phyloP scores from a whole-genome alignment of 164 flowering plant species.

The Chimonanthus praecox region DNA sequence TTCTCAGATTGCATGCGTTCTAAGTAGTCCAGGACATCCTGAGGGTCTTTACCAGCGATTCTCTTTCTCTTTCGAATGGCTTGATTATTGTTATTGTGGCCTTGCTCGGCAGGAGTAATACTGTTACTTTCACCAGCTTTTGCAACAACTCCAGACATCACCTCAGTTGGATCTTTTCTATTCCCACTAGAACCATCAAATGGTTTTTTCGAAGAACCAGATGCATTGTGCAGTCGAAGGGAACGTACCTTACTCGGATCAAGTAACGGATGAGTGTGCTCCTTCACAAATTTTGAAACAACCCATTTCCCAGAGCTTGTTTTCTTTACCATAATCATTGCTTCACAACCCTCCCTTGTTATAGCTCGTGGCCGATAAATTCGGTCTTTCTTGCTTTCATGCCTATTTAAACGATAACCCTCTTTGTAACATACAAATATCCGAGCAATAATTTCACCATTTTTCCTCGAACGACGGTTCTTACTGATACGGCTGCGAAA shows the following conservation, averaged over 20 bases:
- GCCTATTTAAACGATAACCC: slow-evolving; percentile 10
- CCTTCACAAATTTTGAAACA: slow-evolving; percentile 13
- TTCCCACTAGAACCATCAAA: not conserved
- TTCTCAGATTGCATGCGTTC: slow-evolving; percentile 12
- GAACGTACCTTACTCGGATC: slow-evolving; percentile 6
- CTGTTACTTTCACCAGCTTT: slow-evolving; percentile 3
- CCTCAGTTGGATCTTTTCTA: not conserved
- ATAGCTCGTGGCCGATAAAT: slow-evolving; percentile 1
- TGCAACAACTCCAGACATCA: not conserved
- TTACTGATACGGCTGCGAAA: slow-evolving; percentile 11
- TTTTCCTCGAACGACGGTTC: slow-evolving; percentile 7
- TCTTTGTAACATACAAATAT: slow-evolving; percentile 12
- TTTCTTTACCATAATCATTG: slow-evolving; percentile 15
- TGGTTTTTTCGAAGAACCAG: slow-evolving; percentile 6
- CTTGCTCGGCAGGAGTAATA: not conserved
- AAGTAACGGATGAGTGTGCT: slow-evolving; percentile 13
- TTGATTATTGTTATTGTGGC: not conserved
- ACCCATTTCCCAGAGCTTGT: slow-evolving; percentile 16
- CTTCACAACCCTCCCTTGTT: slow-evolving; percentile 22
- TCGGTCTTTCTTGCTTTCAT: slow-evolving; percentile 1
- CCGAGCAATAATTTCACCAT: slow-evolving; percentile 10
- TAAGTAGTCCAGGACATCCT: slow-evolving; percentile 11
- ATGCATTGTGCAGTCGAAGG: slow-evolving; percentile 8
- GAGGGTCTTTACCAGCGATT: slow-evolving; percentile 4
- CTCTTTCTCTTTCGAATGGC: not conserved